Percentiles rank a stretch among this genome's conserved stretches.
These are phyloP conservation scores for Phylloporus sp. DNA, from an alignment of 768 basidiomycete species.

Conservation along the genomic window DNA sequence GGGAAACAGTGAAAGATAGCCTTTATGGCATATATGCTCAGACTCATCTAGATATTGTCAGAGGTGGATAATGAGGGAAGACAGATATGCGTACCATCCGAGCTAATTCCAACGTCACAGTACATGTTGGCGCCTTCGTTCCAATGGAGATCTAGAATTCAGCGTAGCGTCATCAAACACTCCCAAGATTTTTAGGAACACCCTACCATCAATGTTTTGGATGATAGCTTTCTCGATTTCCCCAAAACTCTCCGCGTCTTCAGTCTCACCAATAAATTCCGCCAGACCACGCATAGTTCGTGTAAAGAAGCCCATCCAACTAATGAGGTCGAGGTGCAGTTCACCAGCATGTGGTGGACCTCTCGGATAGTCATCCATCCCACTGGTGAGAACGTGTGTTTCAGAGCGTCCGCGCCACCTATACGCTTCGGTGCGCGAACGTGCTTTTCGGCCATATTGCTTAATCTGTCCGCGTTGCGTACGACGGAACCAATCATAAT, in stretches of 20 bases:
- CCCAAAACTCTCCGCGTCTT: constrained; percentile 73
- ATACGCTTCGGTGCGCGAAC: constrained; percentile 89
- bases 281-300: constrained; percentile 91
- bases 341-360: constrained; percentile 88
- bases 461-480: constrained; percentile 94
- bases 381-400: constrained; percentile 86
- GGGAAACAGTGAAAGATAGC: constrained; percentile 93
- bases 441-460: constrained; percentile 78
- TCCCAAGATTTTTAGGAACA: background rate
- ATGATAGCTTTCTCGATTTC: constrained; percentile 79
- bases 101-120: constrained; percentile 82
- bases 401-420: constrained; percentile 90
- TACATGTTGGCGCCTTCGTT: constrained; percentile 87
- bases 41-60: constrained; percentile 68
- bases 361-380: constrained; percentile 95
- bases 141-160: constrained; percentile 81
- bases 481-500: constrained; percentile 95
- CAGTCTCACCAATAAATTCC: constrained; percentile 78
- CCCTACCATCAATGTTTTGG: constrained; percentile 77
- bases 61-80: background rate
- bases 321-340: constrained; percentile 88
- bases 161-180: background rate
- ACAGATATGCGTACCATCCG: constrained; percentile 57
- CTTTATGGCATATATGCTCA: constrained; percentile 84
- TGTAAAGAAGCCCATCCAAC: constrained; percentile 96